A percentile compares a stretch with the other conserved stretches of the same genome.
These are phyloP conservation scores for Pythium graminicola DNA, from an alignment of 352 stramenopile genomes.

Conservation along the genomic window DNA sequence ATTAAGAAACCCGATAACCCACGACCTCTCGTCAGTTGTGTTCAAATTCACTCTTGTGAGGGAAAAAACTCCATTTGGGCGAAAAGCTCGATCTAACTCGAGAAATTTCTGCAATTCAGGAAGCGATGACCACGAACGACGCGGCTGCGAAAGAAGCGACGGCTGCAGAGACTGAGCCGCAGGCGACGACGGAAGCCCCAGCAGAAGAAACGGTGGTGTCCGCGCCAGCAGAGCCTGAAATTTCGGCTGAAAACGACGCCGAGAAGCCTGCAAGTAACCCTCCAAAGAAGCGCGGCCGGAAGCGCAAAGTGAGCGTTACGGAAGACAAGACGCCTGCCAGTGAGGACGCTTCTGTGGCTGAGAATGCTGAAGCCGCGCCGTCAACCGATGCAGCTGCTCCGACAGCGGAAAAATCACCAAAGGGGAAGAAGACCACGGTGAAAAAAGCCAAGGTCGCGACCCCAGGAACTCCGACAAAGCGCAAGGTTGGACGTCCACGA, in stretches of 20 bases:
- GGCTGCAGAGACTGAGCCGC: slow-evolving; percentile 13
- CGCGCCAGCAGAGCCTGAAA: neutral
- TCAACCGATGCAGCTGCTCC: neutral
- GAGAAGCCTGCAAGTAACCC: slow-evolving; percentile 8
- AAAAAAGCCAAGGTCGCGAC: slow-evolving; percentile 15
- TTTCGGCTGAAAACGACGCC: neutral
- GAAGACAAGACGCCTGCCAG: slow-evolving; percentile 16
- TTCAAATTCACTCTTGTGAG: slow-evolving; percentile 24
- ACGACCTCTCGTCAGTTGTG: slow-evolving; percentile 13
- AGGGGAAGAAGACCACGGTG: slow-evolving; percentile 8
- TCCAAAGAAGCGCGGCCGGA: slow-evolving; percentile 32
- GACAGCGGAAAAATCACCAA: slow-evolving; percentile 5
- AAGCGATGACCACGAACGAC: slow-evolving; percentile 5
- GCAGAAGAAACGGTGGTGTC: neutral
- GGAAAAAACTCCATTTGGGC: slow-evolving; percentile 17
- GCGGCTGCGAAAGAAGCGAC: neutral
- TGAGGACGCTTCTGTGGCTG: too few relatives aligned
- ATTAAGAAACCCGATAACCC: slow-evolving; percentile 1
- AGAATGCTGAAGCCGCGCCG: neutral
- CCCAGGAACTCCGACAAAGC: slow-evolving; percentile 19
- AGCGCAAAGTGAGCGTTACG: slow-evolving; percentile 21
- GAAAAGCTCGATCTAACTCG: too few relatives aligned
- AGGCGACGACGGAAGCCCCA: neutral
- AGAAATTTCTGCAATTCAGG: slow-evolving; percentile 8
- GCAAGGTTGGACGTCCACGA: slow-evolving; percentile 36